These are phyloP conservation scores for Adansonia digitata DNA, from an alignment of 345 rosid species.

Conservation along the genomic window DNA sequence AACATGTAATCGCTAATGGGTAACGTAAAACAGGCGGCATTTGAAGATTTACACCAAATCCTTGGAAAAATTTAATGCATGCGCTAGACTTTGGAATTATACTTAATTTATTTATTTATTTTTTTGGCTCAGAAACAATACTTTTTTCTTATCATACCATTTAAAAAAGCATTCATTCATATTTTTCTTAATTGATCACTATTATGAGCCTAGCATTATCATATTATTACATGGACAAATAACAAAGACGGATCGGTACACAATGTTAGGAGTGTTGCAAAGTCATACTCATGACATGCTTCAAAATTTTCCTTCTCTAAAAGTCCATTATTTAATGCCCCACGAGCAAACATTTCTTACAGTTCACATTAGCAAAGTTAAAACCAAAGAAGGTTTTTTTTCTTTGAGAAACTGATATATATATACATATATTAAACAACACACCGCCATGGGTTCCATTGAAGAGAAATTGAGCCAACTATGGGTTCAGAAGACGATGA, in stretches of 20 bases:
- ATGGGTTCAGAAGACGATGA: conserved; percentile 10
- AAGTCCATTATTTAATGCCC: neutral
- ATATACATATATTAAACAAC: neutral
- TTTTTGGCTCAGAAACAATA: too few species aligned
- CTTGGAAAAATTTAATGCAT: neutral
- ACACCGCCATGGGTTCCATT: neutral
- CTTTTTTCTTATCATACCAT: too few species aligned
- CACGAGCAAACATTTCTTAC: neutral
- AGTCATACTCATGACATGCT: neutral
- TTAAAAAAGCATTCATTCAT: too few species aligned
- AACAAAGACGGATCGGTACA: neutral
- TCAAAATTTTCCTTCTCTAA: neutral
- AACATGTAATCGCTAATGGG: neutral
- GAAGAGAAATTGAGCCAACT: neutral
- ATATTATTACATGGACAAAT: neutral
- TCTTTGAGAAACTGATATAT: neutral
- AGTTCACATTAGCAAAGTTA: neutral
- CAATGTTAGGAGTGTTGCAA: neutral
- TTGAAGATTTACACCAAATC: conserved; percentile 9
- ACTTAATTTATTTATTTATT: neutral
- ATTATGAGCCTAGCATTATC: neutral
- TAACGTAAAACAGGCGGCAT: neutral
- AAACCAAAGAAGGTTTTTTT: neutral
- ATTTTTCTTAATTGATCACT: too few species aligned
- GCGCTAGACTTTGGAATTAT: neutral